Evolutionary conservation across 352 stramenopile species (phyloP).

Genomic region (Globisporangium emineosum): DNA sequence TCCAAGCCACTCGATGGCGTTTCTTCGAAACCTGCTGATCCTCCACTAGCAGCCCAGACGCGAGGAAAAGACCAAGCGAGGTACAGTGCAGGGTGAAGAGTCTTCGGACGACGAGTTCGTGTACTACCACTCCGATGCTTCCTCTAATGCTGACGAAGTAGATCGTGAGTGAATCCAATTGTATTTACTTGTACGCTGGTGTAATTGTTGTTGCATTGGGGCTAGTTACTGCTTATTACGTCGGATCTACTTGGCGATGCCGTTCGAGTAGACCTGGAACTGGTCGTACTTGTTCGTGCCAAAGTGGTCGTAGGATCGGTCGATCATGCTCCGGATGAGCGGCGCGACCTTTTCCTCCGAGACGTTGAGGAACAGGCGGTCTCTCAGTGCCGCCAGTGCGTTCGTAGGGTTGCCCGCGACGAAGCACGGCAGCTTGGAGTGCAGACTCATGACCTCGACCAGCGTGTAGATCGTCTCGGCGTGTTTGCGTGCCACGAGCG

Average conservation of each 20-base stretch:
- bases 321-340: slow-evolving; percentile 90
- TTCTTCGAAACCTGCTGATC: background rate
- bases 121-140: slow-evolving; percentile 1
- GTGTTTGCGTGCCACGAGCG: slow-evolving; percentile 89
- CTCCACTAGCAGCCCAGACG: background rate
- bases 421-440: slow-evolving; percentile 79
- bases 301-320: slow-evolving; percentile 94
- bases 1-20: background rate
- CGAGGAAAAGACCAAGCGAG: background rate
- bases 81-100: background rate
- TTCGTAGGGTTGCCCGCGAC: slow-evolving; percentile 27
- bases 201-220: background rate
- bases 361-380: slow-evolving; percentile 71
- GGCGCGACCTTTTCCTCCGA: slow-evolving; percentile 52
- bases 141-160: background rate
- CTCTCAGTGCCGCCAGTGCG: slow-evolving; percentile 43
- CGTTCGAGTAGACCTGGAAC: slow-evolving; percentile 92
- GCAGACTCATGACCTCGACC: slow-evolving; percentile 93
- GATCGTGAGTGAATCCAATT: background rate
- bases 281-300: slow-evolving; percentile 95
- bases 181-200: background rate
- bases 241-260: slow-evolving; percentile 73
- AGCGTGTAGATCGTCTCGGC: slow-evolving; percentile 93
- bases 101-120: slow-evolving; percentile 2
- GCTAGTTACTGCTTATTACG: background rate